These are phyloP conservation scores for Dothideomycetes sp. DNA, from an alignment of 2,329 filamentous ascomycete genomes.

Conservation along the genomic window DNA sequence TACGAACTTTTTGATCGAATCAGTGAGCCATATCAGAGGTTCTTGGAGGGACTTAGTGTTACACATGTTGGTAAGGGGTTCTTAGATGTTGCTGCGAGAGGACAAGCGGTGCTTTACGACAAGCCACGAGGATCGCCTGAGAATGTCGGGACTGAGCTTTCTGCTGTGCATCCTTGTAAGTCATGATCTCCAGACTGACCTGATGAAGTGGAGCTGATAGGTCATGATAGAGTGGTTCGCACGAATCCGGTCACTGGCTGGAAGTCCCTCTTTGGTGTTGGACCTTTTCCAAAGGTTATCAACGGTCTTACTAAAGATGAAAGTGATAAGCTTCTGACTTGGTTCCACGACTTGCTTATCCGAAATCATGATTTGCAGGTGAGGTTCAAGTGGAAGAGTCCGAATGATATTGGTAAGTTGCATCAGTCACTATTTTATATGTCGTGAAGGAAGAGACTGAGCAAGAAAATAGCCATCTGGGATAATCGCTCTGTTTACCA, in stretches of 20 bases:
- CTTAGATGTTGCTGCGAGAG: slow-evolving; percentile 31
- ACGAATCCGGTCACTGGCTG: slow-evolving; percentile 57
- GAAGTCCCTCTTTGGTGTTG: slow-evolving; percentile 47
- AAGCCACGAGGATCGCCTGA: slow-evolving; percentile 43
- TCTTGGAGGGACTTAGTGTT: slow-evolving; percentile 49
- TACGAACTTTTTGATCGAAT: slow-evolving; percentile 52
- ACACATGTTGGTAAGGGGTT: slow-evolving; percentile 21
- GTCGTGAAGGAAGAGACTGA: slow-evolving; percentile 14
- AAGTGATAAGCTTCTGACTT: slow-evolving; percentile 33
- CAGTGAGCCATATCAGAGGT: slow-evolving; percentile 47
- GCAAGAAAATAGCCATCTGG: slow-evolving; percentile 45
- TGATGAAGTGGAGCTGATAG: too few species aligned
- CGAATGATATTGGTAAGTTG: slow-evolving; percentile 37
- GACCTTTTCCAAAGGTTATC: slow-evolving; percentile 28
- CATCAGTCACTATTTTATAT: neutral
- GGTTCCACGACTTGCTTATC: slow-evolving; percentile 33
- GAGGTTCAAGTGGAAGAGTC: slow-evolving; percentile 40
- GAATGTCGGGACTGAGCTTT: slow-evolving; percentile 44
- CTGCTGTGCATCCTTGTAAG: slow-evolving; percentile 46
- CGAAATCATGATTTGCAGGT: slow-evolving; percentile 46
- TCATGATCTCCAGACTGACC: too few species aligned
- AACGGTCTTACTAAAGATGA: slow-evolving; percentile 38
- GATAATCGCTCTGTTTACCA: slow-evolving; percentile 55
- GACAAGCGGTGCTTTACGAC: slow-evolving; percentile 37
- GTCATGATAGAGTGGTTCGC: too few species aligned